Percentiles rank a stretch among this genome's conserved stretches.
Evolutionary conservation across 75 land plant species (phyloP).

Genomic region (Picea glauca): DNA sequence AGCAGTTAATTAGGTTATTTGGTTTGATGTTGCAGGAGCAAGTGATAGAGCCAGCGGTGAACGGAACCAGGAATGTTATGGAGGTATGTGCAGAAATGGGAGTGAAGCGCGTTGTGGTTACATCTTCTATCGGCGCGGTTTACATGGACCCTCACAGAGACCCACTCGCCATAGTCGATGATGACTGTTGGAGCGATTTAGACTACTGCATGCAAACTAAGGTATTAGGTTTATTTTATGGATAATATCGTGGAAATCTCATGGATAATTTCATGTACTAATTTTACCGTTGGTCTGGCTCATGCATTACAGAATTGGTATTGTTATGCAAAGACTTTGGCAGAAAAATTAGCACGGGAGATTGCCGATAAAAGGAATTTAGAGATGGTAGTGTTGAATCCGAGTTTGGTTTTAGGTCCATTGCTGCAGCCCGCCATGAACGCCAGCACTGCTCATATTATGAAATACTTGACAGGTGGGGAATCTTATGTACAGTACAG

Average conservation of each 20-base stretch:
- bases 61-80: constrained; percentile 40
- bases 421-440: constrained; percentile 44
- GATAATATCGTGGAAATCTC: not conserved
- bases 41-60: constrained; percentile 41
- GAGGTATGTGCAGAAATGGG: constrained; percentile 21
- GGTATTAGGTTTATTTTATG: constrained; percentile 6
- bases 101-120: constrained; percentile 42
- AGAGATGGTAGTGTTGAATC: constrained; percentile 42
- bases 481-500: not conserved
- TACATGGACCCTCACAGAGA: constrained; percentile 28
- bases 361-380: not conserved
- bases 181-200: constrained; percentile 49
- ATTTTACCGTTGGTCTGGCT: not conserved
- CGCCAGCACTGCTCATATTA: constrained; percentile 33
- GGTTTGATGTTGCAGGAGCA: not conserved
- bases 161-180: constrained; percentile 22
- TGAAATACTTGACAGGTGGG: constrained; percentile 27
- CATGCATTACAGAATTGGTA: constrained; percentile 51
- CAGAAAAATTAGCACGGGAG: constrained; percentile 21
- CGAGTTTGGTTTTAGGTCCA: constrained; percentile 43
- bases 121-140: constrained; percentile 45
- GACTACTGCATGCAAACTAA: constrained; percentile 36
- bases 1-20: not conserved
- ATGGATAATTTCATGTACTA: not conserved
- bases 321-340: constrained; percentile 46